A percentile compares a stretch with the other conserved stretches of the same genome.
phyloP scores from a whole-genome alignment of 2,329 filamentous ascomycete species.

The Penicillium sp. region DNA sequence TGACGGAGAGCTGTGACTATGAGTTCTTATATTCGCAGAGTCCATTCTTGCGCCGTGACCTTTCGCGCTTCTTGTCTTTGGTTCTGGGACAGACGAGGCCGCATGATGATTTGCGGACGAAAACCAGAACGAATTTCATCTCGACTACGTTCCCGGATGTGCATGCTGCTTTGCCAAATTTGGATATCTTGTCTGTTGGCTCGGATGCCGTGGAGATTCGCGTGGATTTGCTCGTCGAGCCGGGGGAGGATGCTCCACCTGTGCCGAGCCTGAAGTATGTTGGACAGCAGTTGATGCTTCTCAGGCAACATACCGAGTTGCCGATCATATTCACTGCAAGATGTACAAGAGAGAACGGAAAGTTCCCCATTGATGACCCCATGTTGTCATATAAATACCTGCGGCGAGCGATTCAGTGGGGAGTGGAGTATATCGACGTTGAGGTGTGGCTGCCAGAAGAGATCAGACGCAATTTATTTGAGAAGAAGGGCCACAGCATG shows the following conservation, averaged over 20 bases:
- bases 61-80: slow-evolving; percentile 77
- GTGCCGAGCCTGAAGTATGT: slow-evolving; percentile 82
- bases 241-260: slow-evolving; percentile 58
- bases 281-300: slow-evolving; percentile 80
- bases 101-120: slow-evolving; percentile 70
- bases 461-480: slow-evolving; percentile 68
- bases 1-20: slow-evolving; percentile 75
- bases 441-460: slow-evolving; percentile 82
- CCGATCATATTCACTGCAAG: slow-evolving; percentile 90
- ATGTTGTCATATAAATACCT: slow-evolving; percentile 75
- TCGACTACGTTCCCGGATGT: slow-evolving; percentile 89
- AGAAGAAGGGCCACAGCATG: slow-evolving; percentile 73
- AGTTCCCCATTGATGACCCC: slow-evolving; percentile 81
- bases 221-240: slow-evolving; percentile 78
- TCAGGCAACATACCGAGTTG: slow-evolving; percentile 80
- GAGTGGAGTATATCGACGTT: slow-evolving; percentile 86
- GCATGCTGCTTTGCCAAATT: slow-evolving; percentile 76
- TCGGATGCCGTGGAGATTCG: slow-evolving; percentile 83
- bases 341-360: slow-evolving; percentile 78
- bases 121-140: slow-evolving; percentile 78
- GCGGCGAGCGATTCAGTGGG: slow-evolving; percentile 84
- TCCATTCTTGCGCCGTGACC: slow-evolving; percentile 72
- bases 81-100: slow-evolving; percentile 77
- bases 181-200: slow-evolving; percentile 84
- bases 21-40: slow-evolving; percentile 80